A percentile compares a stretch with the other conserved stretches of the same genome.
phyloP scores from a whole-genome alignment of 495 filamentous ascomycete genomes.

The Penicillium macrosclerotiorum region DNA sequence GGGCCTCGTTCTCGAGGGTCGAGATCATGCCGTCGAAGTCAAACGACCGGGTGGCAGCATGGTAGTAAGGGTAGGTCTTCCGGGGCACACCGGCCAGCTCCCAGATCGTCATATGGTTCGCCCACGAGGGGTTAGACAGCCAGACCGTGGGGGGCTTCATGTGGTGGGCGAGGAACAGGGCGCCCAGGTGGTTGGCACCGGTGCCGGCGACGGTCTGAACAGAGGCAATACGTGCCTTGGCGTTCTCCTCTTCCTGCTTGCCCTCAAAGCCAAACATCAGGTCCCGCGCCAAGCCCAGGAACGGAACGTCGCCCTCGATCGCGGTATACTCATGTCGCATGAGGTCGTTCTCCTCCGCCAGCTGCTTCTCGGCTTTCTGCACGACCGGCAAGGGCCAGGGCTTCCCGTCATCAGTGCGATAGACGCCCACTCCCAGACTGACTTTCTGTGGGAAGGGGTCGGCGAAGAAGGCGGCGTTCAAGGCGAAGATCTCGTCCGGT shows the following conservation, averaged over 20 bases:
- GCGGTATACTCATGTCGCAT: constrained; percentile 49
- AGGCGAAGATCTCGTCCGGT: constrained; percentile 50
- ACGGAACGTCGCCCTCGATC: constrained; percentile 46
- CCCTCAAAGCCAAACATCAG: constrained; percentile 48
- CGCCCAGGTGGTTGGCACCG: constrained; percentile 85
- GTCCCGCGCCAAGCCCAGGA: constrained; percentile 42
- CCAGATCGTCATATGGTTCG: constrained; percentile 51
- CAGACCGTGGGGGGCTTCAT: constrained; percentile 46
- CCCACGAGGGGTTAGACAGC: constrained; percentile 51
- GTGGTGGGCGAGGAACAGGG: constrained; percentile 69
- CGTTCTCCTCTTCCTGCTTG: constrained; percentile 24
- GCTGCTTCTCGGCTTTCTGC: constrained; percentile 41
- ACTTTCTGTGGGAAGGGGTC: constrained; percentile 47
- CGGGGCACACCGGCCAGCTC: constrained; percentile 41
- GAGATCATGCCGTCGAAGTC: constrained; percentile 48
- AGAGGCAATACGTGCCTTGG: constrained; percentile 39
- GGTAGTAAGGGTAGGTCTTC: constrained; percentile 52
- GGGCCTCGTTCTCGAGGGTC: constrained; percentile 41
- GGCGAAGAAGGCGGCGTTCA: constrained; percentile 42
- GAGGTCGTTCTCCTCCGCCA: constrained; percentile 36
- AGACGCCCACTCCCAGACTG: constrained; percentile 48
- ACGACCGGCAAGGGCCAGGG: constrained; percentile 52
- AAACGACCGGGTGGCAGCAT: constrained; percentile 41
- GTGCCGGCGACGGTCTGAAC: constrained; percentile 88
- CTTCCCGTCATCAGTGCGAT: constrained; percentile 52